phyloP scores from a whole-genome alignment of 176 grass and related monocot genomes.

The Microstegium vimineum region DNA sequence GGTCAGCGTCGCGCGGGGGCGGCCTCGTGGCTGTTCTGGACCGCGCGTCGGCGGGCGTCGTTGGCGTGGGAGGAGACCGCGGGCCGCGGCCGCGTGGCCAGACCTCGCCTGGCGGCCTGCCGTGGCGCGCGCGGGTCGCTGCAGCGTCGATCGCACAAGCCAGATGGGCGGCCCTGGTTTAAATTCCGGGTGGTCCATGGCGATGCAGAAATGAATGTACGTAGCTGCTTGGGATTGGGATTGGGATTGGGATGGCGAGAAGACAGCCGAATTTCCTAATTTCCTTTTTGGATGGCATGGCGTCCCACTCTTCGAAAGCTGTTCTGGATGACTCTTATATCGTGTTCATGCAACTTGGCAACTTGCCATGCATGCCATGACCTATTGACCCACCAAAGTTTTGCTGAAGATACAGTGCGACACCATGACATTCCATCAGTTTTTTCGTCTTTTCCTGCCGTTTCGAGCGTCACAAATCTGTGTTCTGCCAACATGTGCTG shows the following conservation, averaged over 20 bases:
- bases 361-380: neutral
- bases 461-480: neutral
- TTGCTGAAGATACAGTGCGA: neutral
- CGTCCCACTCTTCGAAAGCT: neutral
- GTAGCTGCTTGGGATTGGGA: neutral
- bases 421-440: neutral
- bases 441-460: neutral
- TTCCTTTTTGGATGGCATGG: neutral
- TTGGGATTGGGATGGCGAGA: neutral
- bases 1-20: slow-evolving; percentile 31
- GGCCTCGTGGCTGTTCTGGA: slow-evolving; percentile 5
- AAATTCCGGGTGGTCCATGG: neutral
- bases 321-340: neutral
- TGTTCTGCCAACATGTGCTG: neutral
- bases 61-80: neutral
- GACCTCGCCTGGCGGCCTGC: neutral
- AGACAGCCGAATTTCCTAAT: neutral
- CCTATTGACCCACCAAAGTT: neutral
- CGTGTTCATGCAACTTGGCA: neutral
- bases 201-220: neutral
- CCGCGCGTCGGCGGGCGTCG: slow-evolving; percentile 5
- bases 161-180: neutral
- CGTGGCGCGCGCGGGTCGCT: no score
- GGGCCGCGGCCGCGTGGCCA: slow-evolving; percentile 25
- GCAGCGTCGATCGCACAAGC: neutral